Conservation (phyloP, 2,329 filamentous ascomycete genomes). For the Fusarium equiseti region DNA sequence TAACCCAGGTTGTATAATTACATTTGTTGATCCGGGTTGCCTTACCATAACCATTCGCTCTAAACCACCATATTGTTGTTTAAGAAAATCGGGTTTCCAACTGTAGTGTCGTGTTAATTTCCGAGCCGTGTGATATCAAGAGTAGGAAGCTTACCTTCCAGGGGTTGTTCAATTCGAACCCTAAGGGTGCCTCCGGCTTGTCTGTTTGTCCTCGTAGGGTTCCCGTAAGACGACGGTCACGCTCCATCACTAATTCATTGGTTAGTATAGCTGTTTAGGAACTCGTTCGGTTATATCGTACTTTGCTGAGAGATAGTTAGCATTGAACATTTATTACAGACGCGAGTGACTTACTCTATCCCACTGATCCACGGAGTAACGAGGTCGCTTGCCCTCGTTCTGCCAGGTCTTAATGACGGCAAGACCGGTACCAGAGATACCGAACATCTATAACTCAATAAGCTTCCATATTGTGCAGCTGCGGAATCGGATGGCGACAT, state of each 20-base stretch:
- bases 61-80: slow-evolving; percentile 20
- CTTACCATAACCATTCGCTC: slow-evolving; percentile 23
- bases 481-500: slow-evolving; percentile 50
- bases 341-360: slow-evolving; percentile 63
- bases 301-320: slow-evolving; percentile 65
- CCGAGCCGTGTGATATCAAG: not conserved
- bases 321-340: slow-evolving; percentile 3
- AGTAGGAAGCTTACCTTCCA: slow-evolving; percentile 67
- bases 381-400: slow-evolving; percentile 71
- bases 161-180: slow-evolving; percentile 72
- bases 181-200: slow-evolving; percentile 65
- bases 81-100: slow-evolving; percentile 67
- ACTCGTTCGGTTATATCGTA: slow-evolving; percentile 50
- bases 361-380: slow-evolving; percentile 73
- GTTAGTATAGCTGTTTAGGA: slow-evolving; percentile 6
- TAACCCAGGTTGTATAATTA: slow-evolving; percentile 39
- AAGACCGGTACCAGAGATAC: slow-evolving; percentile 68
- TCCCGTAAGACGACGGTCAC: slow-evolving; percentile 72
- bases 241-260: slow-evolving; percentile 70
- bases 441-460: slow-evolving; percentile 68
- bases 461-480: slow-evolving; percentile 33
- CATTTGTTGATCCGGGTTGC: slow-evolving; percentile 29
- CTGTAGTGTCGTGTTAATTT: slow-evolving; percentile 50
- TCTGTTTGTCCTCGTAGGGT: slow-evolving; percentile 69
- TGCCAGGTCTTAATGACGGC: slow-evolving; percentile 67